Evolutionary conservation across 1,284 basidiomycete species (phyloP).

Genomic region (Austroboletus novae-zelandiae): DNA sequence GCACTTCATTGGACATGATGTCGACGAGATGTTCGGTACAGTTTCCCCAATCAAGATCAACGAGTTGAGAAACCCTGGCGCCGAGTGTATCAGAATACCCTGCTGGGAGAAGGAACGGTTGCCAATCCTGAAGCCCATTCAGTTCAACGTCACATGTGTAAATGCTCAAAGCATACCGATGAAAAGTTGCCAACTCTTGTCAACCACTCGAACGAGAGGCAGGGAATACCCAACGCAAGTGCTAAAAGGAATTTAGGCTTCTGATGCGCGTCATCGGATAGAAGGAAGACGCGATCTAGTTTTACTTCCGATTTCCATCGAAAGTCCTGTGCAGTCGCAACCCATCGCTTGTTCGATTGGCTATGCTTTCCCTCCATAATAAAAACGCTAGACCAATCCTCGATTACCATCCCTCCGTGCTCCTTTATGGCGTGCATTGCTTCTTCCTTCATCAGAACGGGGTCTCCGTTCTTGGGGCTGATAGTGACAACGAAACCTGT

Average conservation of each 20-base stretch:
- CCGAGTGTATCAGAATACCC: slow-evolving; percentile 56
- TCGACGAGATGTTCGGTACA: slow-evolving; percentile 49
- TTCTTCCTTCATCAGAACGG: slow-evolving; percentile 35
- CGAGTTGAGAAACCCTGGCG: slow-evolving; percentile 61
- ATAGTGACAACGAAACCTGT: slow-evolving; percentile 52
- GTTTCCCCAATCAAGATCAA: slow-evolving; percentile 71
- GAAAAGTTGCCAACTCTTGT: slow-evolving; percentile 37
- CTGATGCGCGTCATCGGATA: slow-evolving; percentile 61
- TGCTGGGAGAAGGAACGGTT: slow-evolving; percentile 61
- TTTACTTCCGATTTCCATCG: slow-evolving; percentile 39
- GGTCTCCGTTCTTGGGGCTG: slow-evolving; percentile 30
- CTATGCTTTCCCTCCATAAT: slow-evolving; percentile 50
- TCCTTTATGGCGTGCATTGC: slow-evolving; percentile 46
- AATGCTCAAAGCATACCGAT: slow-evolving; percentile 21
- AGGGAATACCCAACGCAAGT: slow-evolving; percentile 83
- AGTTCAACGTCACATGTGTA: slow-evolving; percentile 1
- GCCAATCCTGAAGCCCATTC: slow-evolving; percentile 50
- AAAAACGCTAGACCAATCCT: slow-evolving; percentile 69
- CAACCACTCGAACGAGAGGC: slow-evolving; percentile 65
- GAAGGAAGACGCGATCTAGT: slow-evolving; percentile 62
- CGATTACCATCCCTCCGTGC: slow-evolving; percentile 59
- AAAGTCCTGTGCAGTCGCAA: slow-evolving; percentile 46
- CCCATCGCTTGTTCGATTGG: slow-evolving; percentile 49
- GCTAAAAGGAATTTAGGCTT: slow-evolving; percentile 82
- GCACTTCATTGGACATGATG: slow-evolving; percentile 55